These are phyloP conservation scores for Vitis rupestris DNA, from an alignment of 164 flowering plant species.

Conservation along the genomic window DNA sequence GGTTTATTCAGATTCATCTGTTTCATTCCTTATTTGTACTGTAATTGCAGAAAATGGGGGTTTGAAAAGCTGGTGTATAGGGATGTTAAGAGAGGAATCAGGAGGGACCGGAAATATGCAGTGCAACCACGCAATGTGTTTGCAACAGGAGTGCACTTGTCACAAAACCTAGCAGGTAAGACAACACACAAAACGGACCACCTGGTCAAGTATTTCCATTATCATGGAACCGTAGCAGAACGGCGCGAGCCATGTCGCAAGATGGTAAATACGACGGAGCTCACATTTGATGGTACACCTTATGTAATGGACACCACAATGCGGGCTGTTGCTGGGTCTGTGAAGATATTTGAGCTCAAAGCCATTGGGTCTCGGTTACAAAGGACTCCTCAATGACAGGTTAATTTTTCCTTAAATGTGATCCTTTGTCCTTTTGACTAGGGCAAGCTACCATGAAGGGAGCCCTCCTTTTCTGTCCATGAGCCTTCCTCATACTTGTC, in stretches of 20 bases:
- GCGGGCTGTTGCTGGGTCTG: conserved; percentile 32
- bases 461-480: too few species aligned
- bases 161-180: conserved; percentile 62
- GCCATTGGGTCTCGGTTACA: conserved; percentile 53
- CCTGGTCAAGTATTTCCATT: conserved; percentile 76
- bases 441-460: not conserved
- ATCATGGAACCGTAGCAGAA: conserved; percentile 77
- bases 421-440: not conserved
- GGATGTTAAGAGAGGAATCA: conserved; percentile 63
- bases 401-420: not conserved
- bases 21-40: not conserved
- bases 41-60: conserved; percentile 80
- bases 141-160: conserved; percentile 93
- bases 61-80: conserved; percentile 86
- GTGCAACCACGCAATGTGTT: conserved; percentile 73
- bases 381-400: conserved; percentile 47
- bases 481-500: too few species aligned
- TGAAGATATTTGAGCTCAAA: conserved; percentile 65
- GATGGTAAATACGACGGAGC: conserved; percentile 34
- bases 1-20: not conserved
- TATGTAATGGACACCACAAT: conserved; percentile 58
- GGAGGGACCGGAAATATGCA: conserved; percentile 91
- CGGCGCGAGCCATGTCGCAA: conserved; percentile 72
- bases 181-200: conserved; percentile 62
- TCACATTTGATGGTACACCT: conserved; percentile 41